Evolutionary conservation across 176 grass and related monocot genomes (phyloP), one percentile per base, ranked within the genome.

Genomic region (Ampelocalamus luodianensis): DNA sequence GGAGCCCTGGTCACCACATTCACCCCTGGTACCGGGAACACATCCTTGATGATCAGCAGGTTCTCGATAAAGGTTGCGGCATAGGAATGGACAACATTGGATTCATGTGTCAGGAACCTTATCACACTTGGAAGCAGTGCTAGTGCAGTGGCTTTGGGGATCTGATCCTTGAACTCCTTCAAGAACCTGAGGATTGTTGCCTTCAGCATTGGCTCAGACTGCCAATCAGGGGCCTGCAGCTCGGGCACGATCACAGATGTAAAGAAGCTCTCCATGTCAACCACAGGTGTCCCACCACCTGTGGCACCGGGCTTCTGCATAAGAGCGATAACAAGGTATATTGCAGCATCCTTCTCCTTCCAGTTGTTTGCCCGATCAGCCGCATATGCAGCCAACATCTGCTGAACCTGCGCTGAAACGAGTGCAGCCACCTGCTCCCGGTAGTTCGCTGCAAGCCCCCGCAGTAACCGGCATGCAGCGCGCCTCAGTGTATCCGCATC

Each of bases 81-180:
- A 85, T 98, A 98, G 16, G 96, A 98, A 78, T 93, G 96, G 72
- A 98, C 91, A 65, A 98, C 96, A 93, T 93, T 95, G 66, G 96
- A 98, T 83, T 98, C 93, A 5, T 92, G 90, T 0, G 81, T 80
- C 36, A 98, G 78, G 86, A 98, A 98, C 77, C 89, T 88, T 20
- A 88, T 81, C 60, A 95, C 91, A 73, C 89, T 82, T 54, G 91
- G 87, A 71, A 98, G 49, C 10, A 93, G 72, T 14, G 85, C 86
- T 62, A 98, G 29, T 13, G 90, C 89, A 29, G 84, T 87, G 38
- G 79, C 70, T 82, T 98, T 98, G 45, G 96, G 91, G 67, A 98
- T 91, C 68, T 95, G 89, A 54, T 98, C 96, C 80, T 85, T 86
- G 76, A 98, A 98, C 62, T 93, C 93, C 77, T 94, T 98, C 80